Conservation (phyloP, 257 asterid genomes). For the Nicotiana noctiflora region DNA sequence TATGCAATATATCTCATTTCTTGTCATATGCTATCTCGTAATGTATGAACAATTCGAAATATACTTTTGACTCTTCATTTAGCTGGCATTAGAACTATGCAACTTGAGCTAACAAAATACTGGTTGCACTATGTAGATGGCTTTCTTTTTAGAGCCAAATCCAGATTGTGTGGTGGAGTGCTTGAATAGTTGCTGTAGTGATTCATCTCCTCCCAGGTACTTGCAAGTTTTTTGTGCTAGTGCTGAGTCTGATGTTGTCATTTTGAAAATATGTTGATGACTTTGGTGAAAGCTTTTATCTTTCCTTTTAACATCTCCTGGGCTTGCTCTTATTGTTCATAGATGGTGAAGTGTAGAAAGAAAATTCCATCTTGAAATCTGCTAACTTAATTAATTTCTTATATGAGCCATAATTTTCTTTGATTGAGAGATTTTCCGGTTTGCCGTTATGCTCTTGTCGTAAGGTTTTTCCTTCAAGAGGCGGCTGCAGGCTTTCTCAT, state of each 20-base stretch:
- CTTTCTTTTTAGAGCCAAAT: slow-evolving; percentile 48
- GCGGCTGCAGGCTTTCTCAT: neutral
- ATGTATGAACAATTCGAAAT: neutral
- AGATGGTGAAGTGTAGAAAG: neutral
- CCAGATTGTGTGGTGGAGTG: slow-evolving; percentile 59
- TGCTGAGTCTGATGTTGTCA: neutral
- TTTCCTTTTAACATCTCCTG: neutral
- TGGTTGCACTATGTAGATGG: slow-evolving; percentile 23
- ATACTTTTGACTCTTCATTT: neutral
- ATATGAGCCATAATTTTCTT: neutral
- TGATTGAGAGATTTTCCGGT: neutral
- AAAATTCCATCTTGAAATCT: neutral
- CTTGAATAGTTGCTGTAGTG: slow-evolving; percentile 50
- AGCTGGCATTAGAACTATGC: neutral
- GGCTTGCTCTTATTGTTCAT: neutral
- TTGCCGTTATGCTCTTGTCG: neutral
- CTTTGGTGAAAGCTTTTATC: neutral
- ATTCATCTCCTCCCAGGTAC: slow-evolving; percentile 48
- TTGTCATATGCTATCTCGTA: neutral
- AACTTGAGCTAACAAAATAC: slow-evolving; percentile 1
- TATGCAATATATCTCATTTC: neutral
- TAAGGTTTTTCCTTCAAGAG: neutral
- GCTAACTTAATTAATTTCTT: neutral
- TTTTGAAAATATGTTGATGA: neutral
- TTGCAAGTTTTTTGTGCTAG: neutral